Percentiles rank a stretch among this genome's conserved stretches.
phyloP scores from a whole-genome alignment of 2,329 filamentous ascomycete species.

The Aureobasidium sp. region DNA sequence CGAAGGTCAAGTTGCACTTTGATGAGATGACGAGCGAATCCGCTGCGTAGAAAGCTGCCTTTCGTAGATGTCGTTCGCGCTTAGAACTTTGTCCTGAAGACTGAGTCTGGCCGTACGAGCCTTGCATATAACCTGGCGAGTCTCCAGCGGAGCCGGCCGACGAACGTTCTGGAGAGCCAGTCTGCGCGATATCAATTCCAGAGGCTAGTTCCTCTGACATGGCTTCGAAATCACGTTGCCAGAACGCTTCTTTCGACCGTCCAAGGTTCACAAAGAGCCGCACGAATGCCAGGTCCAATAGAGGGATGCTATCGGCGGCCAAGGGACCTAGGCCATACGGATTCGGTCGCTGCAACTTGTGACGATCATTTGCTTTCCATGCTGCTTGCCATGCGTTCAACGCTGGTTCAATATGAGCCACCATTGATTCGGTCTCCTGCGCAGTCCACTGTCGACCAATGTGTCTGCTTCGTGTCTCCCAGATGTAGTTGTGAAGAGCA shows the following conservation, averaged over 20 bases:
- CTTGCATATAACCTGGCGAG: constrained; percentile 21
- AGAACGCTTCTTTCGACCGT: constrained; percentile 85
- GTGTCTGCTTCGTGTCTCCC: constrained; percentile 90
- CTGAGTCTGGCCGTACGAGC: constrained; percentile 26
- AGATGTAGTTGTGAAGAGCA: constrained; percentile 94
- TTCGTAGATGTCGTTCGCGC: constrained; percentile 80
- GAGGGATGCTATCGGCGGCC: constrained; percentile 81
- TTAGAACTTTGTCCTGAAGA: constrained; percentile 18
- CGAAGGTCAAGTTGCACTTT: constrained; percentile 76
- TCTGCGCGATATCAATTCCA: constrained; percentile 67
- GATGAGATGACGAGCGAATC: constrained; percentile 86
- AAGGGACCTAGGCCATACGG: constrained; percentile 74
- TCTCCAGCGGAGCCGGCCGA: constrained; percentile 43
- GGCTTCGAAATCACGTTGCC: constrained; percentile 86
- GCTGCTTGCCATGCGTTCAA: constrained; percentile 90
- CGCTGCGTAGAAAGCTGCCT: constrained; percentile 91
- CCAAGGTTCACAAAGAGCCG: constrained; percentile 90
- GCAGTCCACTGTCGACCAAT: constrained; percentile 83
- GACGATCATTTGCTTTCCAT: constrained; percentile 79
- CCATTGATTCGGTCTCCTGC: constrained; percentile 92
- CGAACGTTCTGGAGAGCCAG: constrained; percentile 30
- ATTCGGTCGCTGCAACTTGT: constrained; percentile 78
- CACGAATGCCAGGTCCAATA: constrained; percentile 87
- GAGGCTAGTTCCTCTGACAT: constrained; percentile 81
- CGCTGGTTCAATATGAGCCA: constrained; percentile 87